phyloP scores from a whole-genome alignment of 192 early-diverging fungal genomes.

The Kickxella alabastrina region DNA sequence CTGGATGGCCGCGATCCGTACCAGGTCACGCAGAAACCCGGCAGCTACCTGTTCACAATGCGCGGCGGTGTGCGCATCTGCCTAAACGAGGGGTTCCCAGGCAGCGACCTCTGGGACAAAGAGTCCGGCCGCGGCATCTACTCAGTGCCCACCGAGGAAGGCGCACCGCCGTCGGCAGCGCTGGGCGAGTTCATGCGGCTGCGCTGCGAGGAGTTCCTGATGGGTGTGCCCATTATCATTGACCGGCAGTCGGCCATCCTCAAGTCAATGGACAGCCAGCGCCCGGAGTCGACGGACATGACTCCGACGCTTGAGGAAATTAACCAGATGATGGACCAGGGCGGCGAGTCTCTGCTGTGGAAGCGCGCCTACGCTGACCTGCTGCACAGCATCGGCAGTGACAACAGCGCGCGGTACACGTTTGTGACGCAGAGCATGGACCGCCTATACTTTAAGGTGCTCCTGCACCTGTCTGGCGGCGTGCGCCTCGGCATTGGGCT shows the following conservation, averaged over 20 bases:
- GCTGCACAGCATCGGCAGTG: constrained; percentile 27
- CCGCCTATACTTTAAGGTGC: constrained; percentile 40
- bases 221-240: constrained; percentile 49
- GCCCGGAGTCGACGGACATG: not conserved
- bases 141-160: constrained; percentile 37
- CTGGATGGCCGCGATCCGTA: constrained; percentile 51
- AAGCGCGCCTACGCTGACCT: constrained; percentile 23
- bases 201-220: constrained; percentile 49
- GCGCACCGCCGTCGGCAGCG: constrained; percentile 25
- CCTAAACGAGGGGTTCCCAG: constrained; percentile 45
- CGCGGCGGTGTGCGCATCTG: constrained; percentile 49
- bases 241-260: constrained; percentile 33
- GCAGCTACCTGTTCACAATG: constrained; percentile 50
- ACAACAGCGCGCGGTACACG: constrained; percentile 36
- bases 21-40: constrained; percentile 43
- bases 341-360: constrained; percentile 14
- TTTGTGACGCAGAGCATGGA: constrained; percentile 40
- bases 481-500: constrained; percentile 52
- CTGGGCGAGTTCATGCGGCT: constrained; percentile 45
- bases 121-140: constrained; percentile 39
- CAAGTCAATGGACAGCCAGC: constrained; percentile 18
- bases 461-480: constrained; percentile 45
- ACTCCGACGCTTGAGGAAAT: constrained; percentile 9
- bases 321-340: constrained; percentile 4
- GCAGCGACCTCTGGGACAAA: constrained; percentile 45